Percentiles rank a stretch among this genome's conserved stretches.
phyloP scores from a whole-genome alignment of 345 rosid genomes.

The Erucastrum elatum region DNA sequence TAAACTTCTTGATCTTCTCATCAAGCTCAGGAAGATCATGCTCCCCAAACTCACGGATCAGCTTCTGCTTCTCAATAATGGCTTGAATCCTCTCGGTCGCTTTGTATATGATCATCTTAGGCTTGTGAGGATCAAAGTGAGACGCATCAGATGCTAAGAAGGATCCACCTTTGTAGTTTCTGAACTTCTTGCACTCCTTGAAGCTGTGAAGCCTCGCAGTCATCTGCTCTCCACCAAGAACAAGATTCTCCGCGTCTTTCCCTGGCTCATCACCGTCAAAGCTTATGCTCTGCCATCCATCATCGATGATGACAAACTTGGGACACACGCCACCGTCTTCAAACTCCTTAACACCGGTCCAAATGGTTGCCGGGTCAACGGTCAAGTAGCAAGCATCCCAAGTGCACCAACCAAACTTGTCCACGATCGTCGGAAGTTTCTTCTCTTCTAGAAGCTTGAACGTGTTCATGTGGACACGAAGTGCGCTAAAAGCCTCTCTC shows the following conservation, averaged over 20 bases:
- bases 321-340: conserved; percentile 61
- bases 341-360: conserved; percentile 78
- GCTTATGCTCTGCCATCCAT: conserved; percentile 83
- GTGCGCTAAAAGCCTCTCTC: conserved; percentile 71
- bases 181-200: conserved; percentile 69
- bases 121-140: conserved; percentile 55
- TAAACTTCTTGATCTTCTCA: conserved; percentile 44
- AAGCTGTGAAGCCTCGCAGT: conserved; percentile 67
- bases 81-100: conserved; percentile 73
- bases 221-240: conserved; percentile 91
- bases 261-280: conserved; percentile 50
- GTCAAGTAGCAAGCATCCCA: conserved; percentile 93
- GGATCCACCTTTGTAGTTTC: conserved; percentile 59
- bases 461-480: conserved; percentile 74
- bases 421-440: conserved; percentile 48
- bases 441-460: conserved; percentile 86
- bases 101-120: conserved; percentile 71
- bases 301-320: conserved; percentile 83
- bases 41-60: conserved; percentile 40
- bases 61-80: conserved; percentile 49
- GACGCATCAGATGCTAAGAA: conserved; percentile 48
- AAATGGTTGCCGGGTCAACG: conserved; percentile 71
- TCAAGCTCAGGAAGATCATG: conserved; percentile 40
- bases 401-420: conserved; percentile 97
- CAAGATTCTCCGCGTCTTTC: conserved; percentile 58